Percentiles rank a stretch among this genome's conserved stretches.
Evolutionary conservation across 768 basidiomycete species (phyloP).

Genomic region (Auriscalpium microsporum): DNA sequence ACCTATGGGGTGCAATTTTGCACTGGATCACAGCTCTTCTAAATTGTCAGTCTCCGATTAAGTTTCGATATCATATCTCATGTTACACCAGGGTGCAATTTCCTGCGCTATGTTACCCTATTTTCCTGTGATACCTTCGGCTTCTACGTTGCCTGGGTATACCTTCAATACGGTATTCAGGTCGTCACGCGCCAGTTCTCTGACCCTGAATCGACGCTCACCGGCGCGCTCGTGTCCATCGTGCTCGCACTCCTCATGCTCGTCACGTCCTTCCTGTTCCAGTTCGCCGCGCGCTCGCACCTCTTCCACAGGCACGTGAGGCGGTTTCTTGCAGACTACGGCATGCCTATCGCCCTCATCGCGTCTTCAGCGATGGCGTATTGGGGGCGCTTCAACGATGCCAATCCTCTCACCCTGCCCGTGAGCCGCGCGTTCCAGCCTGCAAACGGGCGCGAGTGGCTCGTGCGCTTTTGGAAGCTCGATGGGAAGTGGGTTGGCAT

Average conservation of each 20-base stretch:
- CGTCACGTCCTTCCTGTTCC: slow-evolving; percentile 65
- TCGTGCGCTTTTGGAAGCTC: slow-evolving; percentile 84
- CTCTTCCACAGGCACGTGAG: slow-evolving; percentile 71
- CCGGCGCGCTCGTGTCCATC: slow-evolving; percentile 53
- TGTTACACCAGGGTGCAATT: slow-evolving; percentile 58
- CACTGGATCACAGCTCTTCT: slow-evolving; percentile 76
- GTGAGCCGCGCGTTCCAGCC: slow-evolving; percentile 61
- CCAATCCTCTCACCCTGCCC: slow-evolving; percentile 59
- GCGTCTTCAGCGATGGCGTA: slow-evolving; percentile 73
- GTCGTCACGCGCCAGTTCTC: slow-evolving; percentile 68
- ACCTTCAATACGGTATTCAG: slow-evolving; percentile 85
- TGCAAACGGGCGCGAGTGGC: slow-evolving; percentile 67
- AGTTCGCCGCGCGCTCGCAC: slow-evolving; percentile 47
- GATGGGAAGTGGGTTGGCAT: slow-evolving; percentile 85
- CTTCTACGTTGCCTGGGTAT: slow-evolving; percentile 88
- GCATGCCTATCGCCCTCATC: slow-evolving; percentile 82
- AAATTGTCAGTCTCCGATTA: slow-evolving; percentile 43
- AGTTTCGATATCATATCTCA: not conserved
- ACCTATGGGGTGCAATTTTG: slow-evolving; percentile 81
- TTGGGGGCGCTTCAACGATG: slow-evolving; percentile 68
- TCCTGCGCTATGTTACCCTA: slow-evolving; percentile 78
- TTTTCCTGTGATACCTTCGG: slow-evolving; percentile 92
- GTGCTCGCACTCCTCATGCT: slow-evolving; percentile 77
- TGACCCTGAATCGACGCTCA: slow-evolving; percentile 23
- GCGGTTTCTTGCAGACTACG: slow-evolving; percentile 76